Base-by-base conservation (phyloP, 1,284 basidiomycete genomes). In the Apiotrichum brassicae region DNA sequence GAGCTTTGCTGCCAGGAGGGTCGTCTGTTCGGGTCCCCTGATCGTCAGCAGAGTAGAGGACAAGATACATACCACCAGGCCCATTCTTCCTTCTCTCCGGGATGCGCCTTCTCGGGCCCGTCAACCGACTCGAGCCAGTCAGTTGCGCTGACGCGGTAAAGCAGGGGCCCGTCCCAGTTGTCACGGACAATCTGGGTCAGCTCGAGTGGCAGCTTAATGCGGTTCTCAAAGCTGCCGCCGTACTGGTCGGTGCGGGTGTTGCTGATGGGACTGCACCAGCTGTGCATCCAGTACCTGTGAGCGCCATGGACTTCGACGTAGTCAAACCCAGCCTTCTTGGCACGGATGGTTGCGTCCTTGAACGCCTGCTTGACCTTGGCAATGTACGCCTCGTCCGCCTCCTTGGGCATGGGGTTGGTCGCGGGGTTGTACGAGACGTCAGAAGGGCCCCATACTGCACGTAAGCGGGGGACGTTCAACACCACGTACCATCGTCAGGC, bases 261-360 rank as follows among this genome's bases (percentile, higher is more conserved):
- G 33, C 82, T 83, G 20, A 86, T 60, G 0, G 86, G 86, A 6
- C 82, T 85, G 16, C 82, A 61, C 70, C 87, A 87, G 23, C 68
- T 64, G 63, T 81, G 78, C 3, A 81, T 20, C 22, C 83, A 76
- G 66, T 84, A 84, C n/a, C 83, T 68, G 61, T 88, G 85, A 1
- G 84, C 81, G 44, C 75, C 79, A 66, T 87, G 86, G n/a, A 87
- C 65, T 59, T 92, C 87, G 50, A 92, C 83, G 59, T 86, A 87
- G 70, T 92, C 87, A 65, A 82, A 86, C 26, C 84, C 85, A 32
- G 78, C 75, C 60, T 76, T 66, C 60, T 82, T 78, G 66, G 76
- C 78, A n/a, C 87, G 78, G 41, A 81, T 76, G 3, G 82, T 76
- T 2, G 86, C 81, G n/a, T 78, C 77, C 5, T 79, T 64, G 62